Base-by-base conservation (phyloP, 2,329 filamentous ascomycete genomes). In the Colletotrichum orchidophilum region DNA sequence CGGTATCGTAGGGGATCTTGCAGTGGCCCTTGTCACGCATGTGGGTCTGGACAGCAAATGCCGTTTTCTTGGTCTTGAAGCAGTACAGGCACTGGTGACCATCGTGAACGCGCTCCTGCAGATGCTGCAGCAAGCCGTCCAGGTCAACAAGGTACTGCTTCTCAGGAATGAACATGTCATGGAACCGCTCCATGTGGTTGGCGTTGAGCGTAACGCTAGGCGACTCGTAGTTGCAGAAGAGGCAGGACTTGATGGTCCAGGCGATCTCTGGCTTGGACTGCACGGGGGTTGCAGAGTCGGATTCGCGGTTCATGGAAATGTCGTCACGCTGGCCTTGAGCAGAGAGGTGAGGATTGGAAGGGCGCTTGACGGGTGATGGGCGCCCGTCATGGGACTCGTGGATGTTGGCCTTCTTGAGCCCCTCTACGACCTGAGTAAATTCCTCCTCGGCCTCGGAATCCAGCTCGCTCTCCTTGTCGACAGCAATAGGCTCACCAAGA, bases 1-100 rank as follows among this genome's bases (percentile, higher is more conserved):
- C 94, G 0, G 91, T 92, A 62, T 92, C 91, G 80, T 96, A 99
- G 0, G 94, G 95, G 75, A 99, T 97, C 88, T 95, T 97, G 87
- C 96, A 98, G 82, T 99, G 96, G 1, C 94, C 93, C 79, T 95
- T 96, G 80, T 99, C 96, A 54, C 94, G 92, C 96, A 99, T 99
- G 80, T 99, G 96, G 0, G 95, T 98, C 79, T 98, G 95, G 29
- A 95, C 90, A 21, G 94, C 96, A 68, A 92, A 91, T 0, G 93
- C 87, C 13, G 92, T 95, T 73, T 92, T 90, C 79, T 96, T 94
- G 53, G 92, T 82, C 81, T 96, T 97, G 79, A 93, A 92, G 80
- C 96, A 99, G 79, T 92, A 95, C 57, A 99, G 82, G 80, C 96
- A 99, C 80, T 97, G 92, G 78, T 94, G 91, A 73, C 92, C 90